Evolutionary conservation across 2,329 filamentous ascomycete genomes (phyloP), one percentile per base, ranked within the genome.

Genomic region (Ampelomyces quisqualis): DNA sequence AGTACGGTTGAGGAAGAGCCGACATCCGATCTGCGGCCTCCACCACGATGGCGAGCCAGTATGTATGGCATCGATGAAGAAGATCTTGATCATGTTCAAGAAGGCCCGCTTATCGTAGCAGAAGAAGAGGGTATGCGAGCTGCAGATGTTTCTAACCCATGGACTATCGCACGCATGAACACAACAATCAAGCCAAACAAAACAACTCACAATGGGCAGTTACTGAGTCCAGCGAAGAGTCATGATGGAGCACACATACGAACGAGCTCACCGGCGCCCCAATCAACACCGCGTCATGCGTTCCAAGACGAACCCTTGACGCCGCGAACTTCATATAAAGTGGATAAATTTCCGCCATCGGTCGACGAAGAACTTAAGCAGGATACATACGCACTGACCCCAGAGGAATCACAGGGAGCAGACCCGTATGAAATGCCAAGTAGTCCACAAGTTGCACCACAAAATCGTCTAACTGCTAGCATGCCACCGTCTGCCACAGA

Each of bases 161-260:
- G 73, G 73, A 71, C 70, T 0, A 66, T 74, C 29, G 73, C 75
- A 17, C 74, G 71, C 43, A 69, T 77, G 64, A 75, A 76, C 31
- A 40, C 67, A 11, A 36, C 44, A 1, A 27, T 57, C 15, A 65
- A 58, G 35, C 42, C 43, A 0, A 58, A 38, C 19, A 45, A 40
- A 20, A 14, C 22, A 5, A 8, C 11, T 5, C 45, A n/a, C n/a
- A 54, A 53, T 13, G 22, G 5, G 6, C 64, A 64, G 21, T 40
- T 59, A 3, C 48, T 48, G 18, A 64, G 60, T 26, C 62, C 61
- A 23, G 46, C 46, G 7, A 64, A 59, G 46, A 55, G 50, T 8
- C 43, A 17, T 7, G 22, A 28, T 7, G 37, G 39, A n/a, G 5
- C 24, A 3, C 4, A 20, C 1, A 10, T 19, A 21, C 24, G 28